Base-by-base conservation (phyloP, 163 green algal genomes). In the Botryococcus braunii region DNA sequence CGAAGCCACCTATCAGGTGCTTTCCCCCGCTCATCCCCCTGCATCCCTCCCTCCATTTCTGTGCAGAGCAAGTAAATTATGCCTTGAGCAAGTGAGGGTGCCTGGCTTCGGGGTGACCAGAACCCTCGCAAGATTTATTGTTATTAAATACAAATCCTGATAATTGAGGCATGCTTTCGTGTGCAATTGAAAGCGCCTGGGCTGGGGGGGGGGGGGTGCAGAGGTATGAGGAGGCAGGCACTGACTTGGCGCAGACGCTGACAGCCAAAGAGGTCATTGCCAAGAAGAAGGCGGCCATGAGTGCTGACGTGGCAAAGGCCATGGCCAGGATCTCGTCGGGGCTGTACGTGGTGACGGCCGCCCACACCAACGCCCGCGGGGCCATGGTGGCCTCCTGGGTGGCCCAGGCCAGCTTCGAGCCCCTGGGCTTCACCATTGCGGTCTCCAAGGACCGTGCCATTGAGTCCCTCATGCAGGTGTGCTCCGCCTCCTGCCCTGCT, bases 371-470 rank as follows among this genome's bases (percentile, higher is more conserved):
- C 27, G 73, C 73, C 32, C 71, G 74, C 36, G 74, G 72, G 60
- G 77, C 73, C 31, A 82, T 83, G 77, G 66, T 72, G 50, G 74
- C 80, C 60, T 69, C 46, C 69, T 85, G 77, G 80, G 69, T 74
- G 4, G 77, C 65, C 29, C 89, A 96, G 82, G 91, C 91, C 29
- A 89, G 74, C 66, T 96, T 97, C 71, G 89, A 97, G 84, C 91
- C 91, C 0, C 79, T 96, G 25, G 91, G 91, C 39, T 77, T 97
- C 29, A 95, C 86, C 46, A 84, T 97, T 8, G 86, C 91, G 2
- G 88, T 97, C 40, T 90, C 91, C 38, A 96, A 97, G 79, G 91
- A 97, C 76, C 77, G 91, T 36, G 91, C 91, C 70, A 96, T 97
- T 52, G 91, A 97, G 89, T 92, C 81, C 13, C 82, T 97, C 37